A percentile compares a stretch with the other conserved stretches of the same genome.
These are phyloP conservation scores for Barnettozyma sp. DNA, from an alignment of 805 yeast species.

Conservation along the genomic window DNA sequence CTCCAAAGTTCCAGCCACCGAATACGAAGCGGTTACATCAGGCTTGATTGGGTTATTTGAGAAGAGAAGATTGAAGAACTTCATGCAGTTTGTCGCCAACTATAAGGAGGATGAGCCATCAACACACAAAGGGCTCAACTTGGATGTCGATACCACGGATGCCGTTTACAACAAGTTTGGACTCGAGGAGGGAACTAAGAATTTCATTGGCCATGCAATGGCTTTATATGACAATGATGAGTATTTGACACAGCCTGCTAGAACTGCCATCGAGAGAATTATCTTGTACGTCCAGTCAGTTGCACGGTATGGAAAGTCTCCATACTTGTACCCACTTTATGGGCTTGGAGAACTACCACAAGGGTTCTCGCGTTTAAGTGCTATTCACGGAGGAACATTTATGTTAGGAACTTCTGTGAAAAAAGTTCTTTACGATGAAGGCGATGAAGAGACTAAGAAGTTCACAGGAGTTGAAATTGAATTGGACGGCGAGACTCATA, in stretches of 20 bases:
- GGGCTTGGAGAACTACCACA: conserved; percentile 99
- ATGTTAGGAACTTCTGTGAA: conserved; percentile 97
- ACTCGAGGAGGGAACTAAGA: conserved; percentile 86
- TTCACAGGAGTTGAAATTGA: conserved; percentile 86
- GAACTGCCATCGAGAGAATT: conserved; percentile 85
- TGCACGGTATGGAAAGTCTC: conserved; percentile 92
- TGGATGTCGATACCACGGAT: conserved; percentile 86
- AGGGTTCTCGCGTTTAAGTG: conserved; percentile 94
- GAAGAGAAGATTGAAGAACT: conserved; percentile 89
- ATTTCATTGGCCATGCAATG: conserved; percentile 98
- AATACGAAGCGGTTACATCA: conserved; percentile 83
- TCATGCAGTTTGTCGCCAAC: conserved; percentile 78
- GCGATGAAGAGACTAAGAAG: too few relatives aligned
- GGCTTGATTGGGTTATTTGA: conserved; percentile 95
- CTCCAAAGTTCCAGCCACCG: conserved; percentile 92
- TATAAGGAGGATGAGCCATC: conserved; percentile 72
- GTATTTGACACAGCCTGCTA: conserved; percentile 80
- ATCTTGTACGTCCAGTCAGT: conserved; percentile 82
- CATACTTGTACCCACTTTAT: conserved; percentile 91
- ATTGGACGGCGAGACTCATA: conserved; percentile 49
- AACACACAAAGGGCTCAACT: conserved; percentile 80
- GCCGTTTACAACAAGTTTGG: conserved; percentile 87
- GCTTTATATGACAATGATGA: conserved; percentile 93
- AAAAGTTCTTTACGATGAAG: conserved; percentile 68
- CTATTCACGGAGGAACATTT: conserved; percentile 97